Conservation (phyloP, 2,329 filamentous ascomycete genomes). For the Colletotrichum costaricense region DNA sequence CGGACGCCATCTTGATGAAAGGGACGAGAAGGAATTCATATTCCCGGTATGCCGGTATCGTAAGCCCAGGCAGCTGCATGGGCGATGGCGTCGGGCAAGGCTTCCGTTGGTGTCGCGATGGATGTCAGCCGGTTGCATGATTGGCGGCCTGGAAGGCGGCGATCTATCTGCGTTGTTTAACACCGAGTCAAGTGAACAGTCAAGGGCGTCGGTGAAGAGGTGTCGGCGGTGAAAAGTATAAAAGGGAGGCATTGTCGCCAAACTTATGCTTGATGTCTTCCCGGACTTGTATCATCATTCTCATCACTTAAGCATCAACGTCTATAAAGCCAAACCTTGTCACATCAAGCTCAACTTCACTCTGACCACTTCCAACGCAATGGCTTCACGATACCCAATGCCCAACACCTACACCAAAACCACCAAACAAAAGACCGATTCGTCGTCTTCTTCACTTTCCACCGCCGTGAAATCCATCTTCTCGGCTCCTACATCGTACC, state of each 20-base stretch:
- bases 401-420: slow-evolving; percentile 3
- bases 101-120: not conserved
- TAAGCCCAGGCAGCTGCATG: not conserved
- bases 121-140: not conserved
- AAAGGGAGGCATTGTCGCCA: not conserved
- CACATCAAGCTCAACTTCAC: not conserved
- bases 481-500: not conserved
- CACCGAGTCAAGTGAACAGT: not conserved
- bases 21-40: not conserved
- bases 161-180: not conserved
- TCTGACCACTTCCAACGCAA: not conserved
- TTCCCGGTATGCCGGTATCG: not conserved
- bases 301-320: not conserved
- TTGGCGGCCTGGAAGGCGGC: not conserved
- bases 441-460: not conserved
- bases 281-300: not conserved
- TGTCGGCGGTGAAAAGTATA: not conserved
- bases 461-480: slow-evolving; percentile 11
- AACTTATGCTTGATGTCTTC: not conserved
- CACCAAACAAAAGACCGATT: not conserved
- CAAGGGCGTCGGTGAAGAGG: not conserved
- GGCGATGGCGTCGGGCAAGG: not conserved
- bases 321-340: not conserved
- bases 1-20: not conserved
- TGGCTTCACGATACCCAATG: slow-evolving; percentile 23